phyloP scores from a whole-genome alignment of 179 eudicot genomes.

The Spergularia azorica region DNA sequence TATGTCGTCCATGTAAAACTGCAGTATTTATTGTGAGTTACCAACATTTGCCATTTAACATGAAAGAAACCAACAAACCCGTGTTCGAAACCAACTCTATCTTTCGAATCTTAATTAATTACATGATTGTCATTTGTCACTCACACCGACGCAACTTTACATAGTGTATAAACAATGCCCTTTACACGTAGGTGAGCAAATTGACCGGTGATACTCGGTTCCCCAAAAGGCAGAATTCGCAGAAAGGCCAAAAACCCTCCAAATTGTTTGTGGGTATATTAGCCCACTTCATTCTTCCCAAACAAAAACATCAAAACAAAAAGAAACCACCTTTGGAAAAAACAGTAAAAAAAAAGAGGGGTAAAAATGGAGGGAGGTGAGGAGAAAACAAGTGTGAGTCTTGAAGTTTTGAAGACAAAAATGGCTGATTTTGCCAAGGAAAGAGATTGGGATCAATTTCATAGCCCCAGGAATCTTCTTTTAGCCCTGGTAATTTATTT shows the following conservation, averaged over 20 bases:
- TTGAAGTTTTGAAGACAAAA: constrained; percentile 56
- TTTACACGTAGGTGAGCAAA: neutral
- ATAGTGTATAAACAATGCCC: neutral
- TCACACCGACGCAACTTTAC: no score
- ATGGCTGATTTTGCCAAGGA: constrained; percentile 73
- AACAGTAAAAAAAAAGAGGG: neutral
- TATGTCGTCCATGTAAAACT: no score
- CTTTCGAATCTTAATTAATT: no score
- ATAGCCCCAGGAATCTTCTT: constrained; percentile 75
- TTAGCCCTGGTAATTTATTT: constrained; percentile 53
- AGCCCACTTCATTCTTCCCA: neutral
- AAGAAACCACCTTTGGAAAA: neutral
- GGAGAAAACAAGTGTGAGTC: constrained; percentile 38
- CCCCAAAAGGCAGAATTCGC: neutral
- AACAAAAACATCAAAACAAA: no score
- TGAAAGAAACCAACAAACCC: no score
- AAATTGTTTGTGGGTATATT: neutral
- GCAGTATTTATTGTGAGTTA: no score
- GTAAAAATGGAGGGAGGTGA: constrained; percentile 33
- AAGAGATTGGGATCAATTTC: constrained; percentile 81
- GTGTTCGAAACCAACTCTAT: no score
- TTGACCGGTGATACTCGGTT: neutral
- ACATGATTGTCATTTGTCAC: no score
- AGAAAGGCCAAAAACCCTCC: neutral
- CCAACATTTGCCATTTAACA: no score